Evolutionary conservation across 2,329 filamentous ascomycete species (phyloP).

Genomic region (Chaetomium sp.): DNA sequence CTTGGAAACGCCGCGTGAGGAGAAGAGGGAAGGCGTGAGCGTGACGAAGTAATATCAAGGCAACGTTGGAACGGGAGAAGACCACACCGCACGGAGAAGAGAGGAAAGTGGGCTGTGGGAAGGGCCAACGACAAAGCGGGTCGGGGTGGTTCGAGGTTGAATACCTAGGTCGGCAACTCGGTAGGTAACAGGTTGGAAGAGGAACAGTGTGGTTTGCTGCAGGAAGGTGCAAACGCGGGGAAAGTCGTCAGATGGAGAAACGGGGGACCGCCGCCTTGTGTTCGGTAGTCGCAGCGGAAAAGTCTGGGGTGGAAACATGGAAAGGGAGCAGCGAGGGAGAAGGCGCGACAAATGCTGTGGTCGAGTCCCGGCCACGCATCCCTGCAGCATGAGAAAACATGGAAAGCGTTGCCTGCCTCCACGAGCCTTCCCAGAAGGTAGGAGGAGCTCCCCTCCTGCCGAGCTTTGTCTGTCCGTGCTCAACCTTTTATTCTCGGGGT

Average conservation of each 20-base stretch:
- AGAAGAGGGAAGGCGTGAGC: constrained; percentile 2
- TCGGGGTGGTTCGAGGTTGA: background rate
- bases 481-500: too few relatives aligned
- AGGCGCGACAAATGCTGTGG: background rate
- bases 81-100: constrained; percentile 15
- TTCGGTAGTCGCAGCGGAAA: constrained; percentile 1
- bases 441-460: too few relatives aligned
- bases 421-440: too few relatives aligned
- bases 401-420: background rate
- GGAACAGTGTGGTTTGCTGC: constrained; percentile 1
- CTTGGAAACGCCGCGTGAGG: constrained; percentile 15
- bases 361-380: background rate
- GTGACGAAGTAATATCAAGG: constrained; percentile 9
- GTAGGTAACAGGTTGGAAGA: background rate
- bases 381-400: background rate
- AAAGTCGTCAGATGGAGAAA: constrained; percentile 9
- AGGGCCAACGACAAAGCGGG: constrained; percentile 13
- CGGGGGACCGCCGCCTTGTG: background rate
- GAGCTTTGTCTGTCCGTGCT: too few relatives aligned
- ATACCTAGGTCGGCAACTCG: background rate
- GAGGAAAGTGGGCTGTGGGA: constrained; percentile 9
- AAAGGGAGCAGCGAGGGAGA: background rate
- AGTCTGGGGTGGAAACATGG: background rate
- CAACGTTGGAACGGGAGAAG: constrained; percentile 7
- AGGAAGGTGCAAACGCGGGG: constrained; percentile 19